Percentiles rank a stretch among this genome's conserved stretches.
Conservation (phyloP, 2,329 filamentous ascomycete species). For the Trichoderma hamatum region DNA sequence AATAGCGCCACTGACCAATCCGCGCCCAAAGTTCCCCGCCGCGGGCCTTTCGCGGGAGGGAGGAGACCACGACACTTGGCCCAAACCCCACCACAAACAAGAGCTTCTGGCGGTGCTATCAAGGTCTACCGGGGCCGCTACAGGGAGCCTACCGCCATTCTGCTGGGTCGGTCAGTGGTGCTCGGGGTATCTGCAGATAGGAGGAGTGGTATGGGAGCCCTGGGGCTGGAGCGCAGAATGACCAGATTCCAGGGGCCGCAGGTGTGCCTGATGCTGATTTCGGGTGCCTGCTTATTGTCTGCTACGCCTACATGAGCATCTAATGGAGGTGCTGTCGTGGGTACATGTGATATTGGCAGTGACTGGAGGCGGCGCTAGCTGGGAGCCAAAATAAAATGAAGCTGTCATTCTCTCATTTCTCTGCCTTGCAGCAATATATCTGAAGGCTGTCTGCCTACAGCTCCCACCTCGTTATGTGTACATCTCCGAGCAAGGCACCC, state of each 20-base stretch:
- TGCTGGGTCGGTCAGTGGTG: not conserved
- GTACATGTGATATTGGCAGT: not conserved
- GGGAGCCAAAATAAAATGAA: not conserved
- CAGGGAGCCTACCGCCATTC: slow-evolving; percentile 23
- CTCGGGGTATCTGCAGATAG: slow-evolving; percentile 8
- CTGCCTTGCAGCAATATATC: not conserved
- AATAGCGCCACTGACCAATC: slow-evolving; percentile 26
- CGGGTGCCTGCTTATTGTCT: slow-evolving; percentile 18
- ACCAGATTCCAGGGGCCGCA: not conserved
- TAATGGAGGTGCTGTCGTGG: not conserved
- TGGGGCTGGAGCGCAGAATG: not conserved
- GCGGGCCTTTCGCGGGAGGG: slow-evolving; percentile 18
- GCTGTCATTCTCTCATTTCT: not conserved
- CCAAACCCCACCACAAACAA: slow-evolving; percentile 8
- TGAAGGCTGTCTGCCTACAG: not conserved
- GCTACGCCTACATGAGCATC: not conserved
- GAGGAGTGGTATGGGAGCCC: slow-evolving; percentile 7
- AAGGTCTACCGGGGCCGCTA: not conserved
- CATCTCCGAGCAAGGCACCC: not conserved
- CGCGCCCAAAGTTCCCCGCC: slow-evolving; percentile 21
- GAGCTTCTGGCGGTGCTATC: not conserved
- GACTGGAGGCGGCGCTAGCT: not conserved
- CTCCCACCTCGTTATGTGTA: not conserved
- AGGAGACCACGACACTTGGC: slow-evolving; percentile 5
- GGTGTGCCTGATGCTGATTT: slow-evolving; percentile 13